Base-by-base conservation (phyloP, 2,329 filamentous ascomycete genomes). In the Clonostachys rhizophaga region DNA sequence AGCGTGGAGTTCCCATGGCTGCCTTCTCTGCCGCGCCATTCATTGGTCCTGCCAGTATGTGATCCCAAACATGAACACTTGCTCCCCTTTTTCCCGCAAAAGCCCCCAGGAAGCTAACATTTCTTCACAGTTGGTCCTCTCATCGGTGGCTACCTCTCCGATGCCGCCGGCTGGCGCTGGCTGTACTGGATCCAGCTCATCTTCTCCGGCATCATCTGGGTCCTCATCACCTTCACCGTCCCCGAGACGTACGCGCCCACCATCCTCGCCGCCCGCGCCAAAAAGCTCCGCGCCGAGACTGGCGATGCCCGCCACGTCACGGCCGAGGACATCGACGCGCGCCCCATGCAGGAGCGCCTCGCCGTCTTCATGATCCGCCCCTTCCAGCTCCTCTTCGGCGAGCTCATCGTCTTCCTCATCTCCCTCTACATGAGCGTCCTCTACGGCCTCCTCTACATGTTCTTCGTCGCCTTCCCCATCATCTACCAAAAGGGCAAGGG, bases 161-260 rank as follows among this genome's bases (percentile, higher is more conserved):
- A 91, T 55, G 79, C 78, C 1, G 67, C 73, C 1, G 85, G 85
- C 36, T 94, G 89, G 89, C 72, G 89, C 54, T 94, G 88, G 87
- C 72, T 94, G 0, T 94, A 94, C 70, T 92, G 87, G 86, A 80
- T 95, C 55, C 89, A 92, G 59, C 72, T 94, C 11, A 95, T 95
- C 58, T 61, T 94, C 12, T 73, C 86, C 24, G 83, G 75, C 13
- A 61, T 84, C 43, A 79, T 86, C 55, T 94, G 86, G 81, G 50
- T 86, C 16, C 62, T 92, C 50, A 91, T 94, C 64, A 86, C 84
- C 33, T 91, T 95, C 66, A 94, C 89, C n/a, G 85, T 95, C 0
- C 89, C 89, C 2, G 91, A 95, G 66, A 96, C 91, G 0, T 95
- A 94, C 62, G 84, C 89, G 0, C 89, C 91, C 0, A 87, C 82